These are phyloP conservation scores for Colletotrichum coccodes DNA, from an alignment of 2,329 filamentous ascomycete species.

Conservation along the genomic window DNA sequence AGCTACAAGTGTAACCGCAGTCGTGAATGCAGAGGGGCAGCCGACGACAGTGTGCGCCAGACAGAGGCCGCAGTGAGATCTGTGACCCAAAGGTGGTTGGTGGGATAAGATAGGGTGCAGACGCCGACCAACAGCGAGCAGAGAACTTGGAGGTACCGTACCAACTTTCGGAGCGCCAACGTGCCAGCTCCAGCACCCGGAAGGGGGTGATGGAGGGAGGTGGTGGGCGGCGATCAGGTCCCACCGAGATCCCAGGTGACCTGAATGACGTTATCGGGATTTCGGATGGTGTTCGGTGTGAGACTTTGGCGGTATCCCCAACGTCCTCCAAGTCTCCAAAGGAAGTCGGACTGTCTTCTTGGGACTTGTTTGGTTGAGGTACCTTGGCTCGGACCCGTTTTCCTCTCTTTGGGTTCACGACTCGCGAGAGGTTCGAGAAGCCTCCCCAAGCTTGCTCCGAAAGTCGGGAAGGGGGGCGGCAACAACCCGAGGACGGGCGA, in stretches of 20 bases:
- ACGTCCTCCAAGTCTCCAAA: no score
- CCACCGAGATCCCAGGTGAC: constrained; percentile 32
- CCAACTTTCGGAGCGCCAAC: constrained; percentile 1
- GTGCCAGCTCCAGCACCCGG: not conserved
- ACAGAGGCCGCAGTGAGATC: constrained; percentile 8
- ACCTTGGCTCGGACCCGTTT: not conserved
- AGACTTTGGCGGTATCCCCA: no score
- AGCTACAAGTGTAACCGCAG: constrained; percentile 15
- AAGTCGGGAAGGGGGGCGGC: constrained; percentile 11
- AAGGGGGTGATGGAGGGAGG: not conserved
- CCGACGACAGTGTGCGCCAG: constrained; percentile 13
- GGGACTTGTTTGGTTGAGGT: not conserved
- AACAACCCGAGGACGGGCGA: constrained; percentile 12
- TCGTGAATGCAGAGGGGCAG: not conserved
- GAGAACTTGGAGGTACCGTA: not conserved
- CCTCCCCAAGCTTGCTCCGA: constrained; percentile 25
- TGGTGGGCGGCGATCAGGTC: constrained; percentile 32
- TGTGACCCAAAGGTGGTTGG: not conserved
- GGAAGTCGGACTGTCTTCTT: not conserved
- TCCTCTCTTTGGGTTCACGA: not conserved
- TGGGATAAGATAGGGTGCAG: constrained; percentile 16
- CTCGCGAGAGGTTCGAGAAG: constrained; percentile 19
- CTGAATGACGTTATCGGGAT: constrained; percentile 32
- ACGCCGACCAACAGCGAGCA: not conserved
- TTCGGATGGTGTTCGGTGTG: constrained; percentile 31